Evolutionary conservation across 331 rosid genomes (phyloP), one percentile per base, ranked within the genome.

Genomic region (Dryas integrifolia): DNA sequence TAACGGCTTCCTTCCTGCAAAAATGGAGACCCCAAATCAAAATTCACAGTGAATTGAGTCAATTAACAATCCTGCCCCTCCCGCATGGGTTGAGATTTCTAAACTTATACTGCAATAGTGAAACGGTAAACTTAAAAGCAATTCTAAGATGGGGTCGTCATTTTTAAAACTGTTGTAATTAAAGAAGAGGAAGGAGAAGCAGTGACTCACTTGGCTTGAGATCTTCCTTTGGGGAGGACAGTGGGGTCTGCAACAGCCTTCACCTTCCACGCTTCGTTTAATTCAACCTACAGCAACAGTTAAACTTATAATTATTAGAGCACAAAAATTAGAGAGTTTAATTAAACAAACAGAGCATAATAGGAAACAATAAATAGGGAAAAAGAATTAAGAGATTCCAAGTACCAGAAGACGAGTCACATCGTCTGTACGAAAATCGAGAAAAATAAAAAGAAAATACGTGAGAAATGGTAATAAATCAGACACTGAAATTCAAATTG

Each of bases 321-420:
- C 44, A 67, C 3, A 10, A 21, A 39, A 64, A 6, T 7, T 4
- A 53, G 21, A 15, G 43, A 63, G 6, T 21, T 14, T 30, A 43
- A 3, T 0, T 8, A 74, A 53, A n/a, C 1, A 2, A 50, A 53
- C 16, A 4, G 18, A 9, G 7, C 5, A 65, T 6, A 56, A 46
- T 10, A 21, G 4, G 18, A 26, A 55, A 1, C 7, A 4, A 63
- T 48, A 50, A 24, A 50, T 3, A 4, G 5, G 43, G 15, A 46
- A 14, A 46, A 40, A 6, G 35, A 6, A 45, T 12, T 18, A 46
- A 12, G 58, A 15, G 51, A 56, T 76, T 18, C 12, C 6, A 35
- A 73, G 69, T 87, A 90, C 93, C 98, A 91, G 79, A 50, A 91
- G 79, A 15, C 92, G 97, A 26, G 87, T 84, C 74, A 88, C 97